These are phyloP conservation scores for Wickerhamomyces silvicola DNA, from an alignment of 805 yeast species.

Conservation along the genomic window DNA sequence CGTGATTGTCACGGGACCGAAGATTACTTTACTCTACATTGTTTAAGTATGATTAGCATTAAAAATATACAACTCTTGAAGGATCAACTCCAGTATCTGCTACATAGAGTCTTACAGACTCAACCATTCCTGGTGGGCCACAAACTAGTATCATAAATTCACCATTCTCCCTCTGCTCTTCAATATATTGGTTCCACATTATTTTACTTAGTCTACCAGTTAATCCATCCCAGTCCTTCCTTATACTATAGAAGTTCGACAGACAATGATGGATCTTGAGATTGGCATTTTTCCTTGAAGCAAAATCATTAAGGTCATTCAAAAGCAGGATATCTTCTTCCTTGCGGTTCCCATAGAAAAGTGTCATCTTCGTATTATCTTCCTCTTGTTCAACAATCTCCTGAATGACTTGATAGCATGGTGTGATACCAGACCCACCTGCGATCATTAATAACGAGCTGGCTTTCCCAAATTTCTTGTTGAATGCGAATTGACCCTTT, in stretches of 20 bases:
- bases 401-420: conserved; percentile 72
- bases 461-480: conserved; percentile 29
- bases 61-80: conserved; percentile 18
- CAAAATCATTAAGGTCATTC: conserved; percentile 61
- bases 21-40: too few species aligned
- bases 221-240: conserved; percentile 43
- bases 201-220: conserved; percentile 52
- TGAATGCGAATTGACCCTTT: conserved; percentile 45
- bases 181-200: conserved; percentile 43
- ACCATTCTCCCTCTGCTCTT: conserved; percentile 36
- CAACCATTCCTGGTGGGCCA: conserved; percentile 70
- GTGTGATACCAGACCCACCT: conserved; percentile 85
- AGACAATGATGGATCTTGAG: conserved; percentile 54
- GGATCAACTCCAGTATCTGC: conserved; percentile 43
- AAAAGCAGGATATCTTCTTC: conserved; percentile 65
- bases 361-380: conserved; percentile 49
- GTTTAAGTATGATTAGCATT: too few species aligned
- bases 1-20: too few species aligned
- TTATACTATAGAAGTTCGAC: conserved; percentile 33
- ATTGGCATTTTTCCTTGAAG: conserved; percentile 47
- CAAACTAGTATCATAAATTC: conserved; percentile 53
- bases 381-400: conserved; percentile 57
- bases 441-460: conserved; percentile 47
- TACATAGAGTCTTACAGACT: conserved; percentile 39
- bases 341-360: conserved; percentile 65